Evolutionary conservation across 2,329 filamentous ascomycete species (phyloP), one percentile per base, ranked within the genome.

Genomic region (Penicillium sp.): DNA sequence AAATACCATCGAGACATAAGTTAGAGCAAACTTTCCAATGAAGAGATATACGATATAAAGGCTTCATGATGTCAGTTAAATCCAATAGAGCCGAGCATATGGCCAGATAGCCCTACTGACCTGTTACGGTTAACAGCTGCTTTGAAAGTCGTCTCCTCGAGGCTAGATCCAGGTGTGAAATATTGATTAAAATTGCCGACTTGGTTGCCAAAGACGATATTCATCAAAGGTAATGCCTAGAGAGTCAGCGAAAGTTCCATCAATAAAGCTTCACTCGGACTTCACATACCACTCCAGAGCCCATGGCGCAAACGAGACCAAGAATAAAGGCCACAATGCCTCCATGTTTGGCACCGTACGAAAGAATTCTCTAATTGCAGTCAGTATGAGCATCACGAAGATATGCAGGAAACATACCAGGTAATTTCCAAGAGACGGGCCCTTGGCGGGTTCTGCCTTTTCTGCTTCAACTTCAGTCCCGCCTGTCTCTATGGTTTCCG

Each of bases 1-100:
- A 21, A n/a, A 18, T 67, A 83, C 80, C 57, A 80, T 79, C 52
- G 81, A 80, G 13, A 81, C 60, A 53, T 84, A 85, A 0, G 75
- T 77, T 10, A 84, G 65, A 4, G 72, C 58, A 32, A 84, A 80
- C 49, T 81, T 81, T 13, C 69, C 81, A 17, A 82, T 68, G 52
- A 85, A 84, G 1, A 86, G 71, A 60, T 84, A 84, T 13, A 85
- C 69, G 52, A 84, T 83, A 55, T 77, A 81, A 13, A 82, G 63
- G 6, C 81, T 83, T 46, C 12, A 33, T 37, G 43, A 29, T 53
- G 43, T 24, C 20, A 13, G 10, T 44, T 15, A 5, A 46, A 26
- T 10, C 13, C 33, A 24, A 10, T 4, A 27, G 10, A 21, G 13
- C 23, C n/a, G 3, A 2, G 29, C 6, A 32, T 32, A 8, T 40